These are phyloP conservation scores for Bacidia rubella DNA, from an alignment of 495 filamentous ascomycete species.

Conservation along the genomic window DNA sequence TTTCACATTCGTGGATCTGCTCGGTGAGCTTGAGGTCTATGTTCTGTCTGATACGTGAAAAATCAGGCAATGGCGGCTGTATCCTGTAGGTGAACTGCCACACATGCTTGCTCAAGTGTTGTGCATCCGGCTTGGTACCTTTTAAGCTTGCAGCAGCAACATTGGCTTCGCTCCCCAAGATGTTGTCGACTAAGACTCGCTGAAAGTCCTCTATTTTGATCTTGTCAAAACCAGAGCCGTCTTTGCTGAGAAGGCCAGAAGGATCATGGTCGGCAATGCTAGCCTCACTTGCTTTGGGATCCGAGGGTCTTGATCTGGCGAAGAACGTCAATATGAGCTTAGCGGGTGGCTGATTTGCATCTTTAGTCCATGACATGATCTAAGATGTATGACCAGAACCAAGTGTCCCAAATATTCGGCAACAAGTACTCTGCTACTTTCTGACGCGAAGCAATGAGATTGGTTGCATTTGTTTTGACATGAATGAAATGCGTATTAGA, in stretches of 20 bases:
- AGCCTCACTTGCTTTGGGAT: not conserved
- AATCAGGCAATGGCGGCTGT: not conserved
- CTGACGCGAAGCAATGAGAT: too few relatives aligned
- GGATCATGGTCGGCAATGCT: not conserved
- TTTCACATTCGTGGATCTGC: conserved; percentile 63
- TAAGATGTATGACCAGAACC: not conserved
- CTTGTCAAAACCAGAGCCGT: not conserved
- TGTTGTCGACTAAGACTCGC: not conserved
- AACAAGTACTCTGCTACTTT: too few relatives aligned
- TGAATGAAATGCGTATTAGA: too few relatives aligned
- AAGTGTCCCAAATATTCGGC: too few relatives aligned
- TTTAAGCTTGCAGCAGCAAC: not conserved
- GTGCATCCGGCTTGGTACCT: not conserved
- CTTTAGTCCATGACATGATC: not conserved
- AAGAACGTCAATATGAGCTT: conserved; percentile 1
- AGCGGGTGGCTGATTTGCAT: not conserved
- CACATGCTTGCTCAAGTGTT: not conserved
- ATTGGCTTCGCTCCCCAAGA: not conserved
- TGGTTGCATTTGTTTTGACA: too few relatives aligned
- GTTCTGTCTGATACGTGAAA: not conserved
- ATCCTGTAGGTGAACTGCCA: not conserved
- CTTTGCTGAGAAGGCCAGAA: not conserved
- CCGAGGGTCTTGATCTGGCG: not conserved
- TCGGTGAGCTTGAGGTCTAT: conserved; percentile 40
- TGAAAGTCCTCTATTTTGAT: not conserved